These are phyloP conservation scores for Ceratocystis huliohia DNA, from an alignment of 2,329 filamentous ascomycete species.

Conservation along the genomic window DNA sequence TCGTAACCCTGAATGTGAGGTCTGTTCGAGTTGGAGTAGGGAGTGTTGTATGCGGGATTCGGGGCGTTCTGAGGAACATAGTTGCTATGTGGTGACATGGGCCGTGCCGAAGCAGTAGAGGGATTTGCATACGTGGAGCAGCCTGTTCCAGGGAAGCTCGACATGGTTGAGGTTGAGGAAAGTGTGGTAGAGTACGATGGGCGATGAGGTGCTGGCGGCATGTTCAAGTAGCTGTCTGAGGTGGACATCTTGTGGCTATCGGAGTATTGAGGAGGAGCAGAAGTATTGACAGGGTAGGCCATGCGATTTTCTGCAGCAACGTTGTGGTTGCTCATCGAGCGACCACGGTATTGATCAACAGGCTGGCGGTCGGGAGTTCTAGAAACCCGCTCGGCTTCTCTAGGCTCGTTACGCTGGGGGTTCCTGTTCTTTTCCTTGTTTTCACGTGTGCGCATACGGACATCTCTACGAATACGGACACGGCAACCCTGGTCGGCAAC, in stretches of 20 bases:
- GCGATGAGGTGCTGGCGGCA: background rate
- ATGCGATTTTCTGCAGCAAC: slow-evolving; percentile 26
- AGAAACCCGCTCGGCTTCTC: slow-evolving; percentile 35
- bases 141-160: background rate
- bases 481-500: slow-evolving; percentile 95
- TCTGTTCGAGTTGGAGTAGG: slow-evolving; percentile 9
- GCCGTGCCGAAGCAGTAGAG: slow-evolving; percentile 21
- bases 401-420: slow-evolving; percentile 40
- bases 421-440: slow-evolving; percentile 43
- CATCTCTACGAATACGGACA: slow-evolving; percentile 87
- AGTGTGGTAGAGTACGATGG: background rate
- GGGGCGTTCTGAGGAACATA: background rate
- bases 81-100: slow-evolving; percentile 25
- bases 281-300: slow-evolving; percentile 6
- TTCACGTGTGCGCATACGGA: slow-evolving; percentile 77
- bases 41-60: background rate
- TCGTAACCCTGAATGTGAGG: slow-evolving; percentile 9
- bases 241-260: slow-evolving; percentile 8
- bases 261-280: slow-evolving; percentile 8
- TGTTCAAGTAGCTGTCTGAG: background rate
- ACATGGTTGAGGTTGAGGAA: slow-evolving; percentile 2
- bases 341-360: slow-evolving; percentile 32
- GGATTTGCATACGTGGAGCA: background rate
- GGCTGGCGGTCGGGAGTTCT: slow-evolving; percentile 27
- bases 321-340: slow-evolving; percentile 49